phyloP scores from a whole-genome alignment of 768 basidiomycete species.

The Pleurotus platypus region DNA sequence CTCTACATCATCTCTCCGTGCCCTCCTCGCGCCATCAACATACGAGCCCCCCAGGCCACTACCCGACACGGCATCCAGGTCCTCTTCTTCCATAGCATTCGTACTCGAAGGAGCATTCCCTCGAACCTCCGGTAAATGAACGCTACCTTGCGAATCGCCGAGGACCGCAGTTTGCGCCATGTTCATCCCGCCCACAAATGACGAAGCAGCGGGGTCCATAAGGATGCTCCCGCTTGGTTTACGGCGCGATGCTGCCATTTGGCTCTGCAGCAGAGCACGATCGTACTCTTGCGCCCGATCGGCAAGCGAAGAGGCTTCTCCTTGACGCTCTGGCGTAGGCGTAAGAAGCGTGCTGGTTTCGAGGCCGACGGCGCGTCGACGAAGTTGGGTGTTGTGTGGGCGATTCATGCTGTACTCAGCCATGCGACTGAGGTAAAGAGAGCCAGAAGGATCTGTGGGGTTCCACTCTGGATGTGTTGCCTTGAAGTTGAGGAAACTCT shows the following conservation, averaged over 20 bases:
- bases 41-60: slow-evolving; percentile 50
- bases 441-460: slow-evolving; percentile 86
- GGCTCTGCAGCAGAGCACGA: slow-evolving; percentile 68
- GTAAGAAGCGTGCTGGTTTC: slow-evolving; percentile 26
- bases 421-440: slow-evolving; percentile 84
- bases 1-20: slow-evolving; percentile 44
- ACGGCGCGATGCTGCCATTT: slow-evolving; percentile 49
- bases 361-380: slow-evolving; percentile 10
- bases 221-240: slow-evolving; percentile 39
- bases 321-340: slow-evolving; percentile 22
- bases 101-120: slow-evolving; percentile 4
- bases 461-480: slow-evolving; percentile 96
- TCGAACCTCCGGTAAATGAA: slow-evolving; percentile 14
- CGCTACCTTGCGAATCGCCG: slow-evolving; percentile 71
- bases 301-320: slow-evolving; percentile 29
- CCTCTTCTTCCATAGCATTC: slow-evolving; percentile 33
- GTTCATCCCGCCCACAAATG: slow-evolving; percentile 45
- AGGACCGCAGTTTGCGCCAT: slow-evolving; percentile 71
- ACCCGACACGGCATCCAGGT: slow-evolving; percentile 36
- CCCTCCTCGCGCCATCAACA: slow-evolving; percentile 33
- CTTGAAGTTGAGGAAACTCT: slow-evolving; percentile 94
- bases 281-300: slow-evolving; percentile 75
- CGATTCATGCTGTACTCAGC: slow-evolving; percentile 60
- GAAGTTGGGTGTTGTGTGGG: slow-evolving; percentile 27
- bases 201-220: slow-evolving; percentile 36